Percentiles rank a stretch among this genome's conserved stretches.
Conservation (phyloP, 1,284 basidiomycete species). For the Apiotrichum montevideense region DNA sequence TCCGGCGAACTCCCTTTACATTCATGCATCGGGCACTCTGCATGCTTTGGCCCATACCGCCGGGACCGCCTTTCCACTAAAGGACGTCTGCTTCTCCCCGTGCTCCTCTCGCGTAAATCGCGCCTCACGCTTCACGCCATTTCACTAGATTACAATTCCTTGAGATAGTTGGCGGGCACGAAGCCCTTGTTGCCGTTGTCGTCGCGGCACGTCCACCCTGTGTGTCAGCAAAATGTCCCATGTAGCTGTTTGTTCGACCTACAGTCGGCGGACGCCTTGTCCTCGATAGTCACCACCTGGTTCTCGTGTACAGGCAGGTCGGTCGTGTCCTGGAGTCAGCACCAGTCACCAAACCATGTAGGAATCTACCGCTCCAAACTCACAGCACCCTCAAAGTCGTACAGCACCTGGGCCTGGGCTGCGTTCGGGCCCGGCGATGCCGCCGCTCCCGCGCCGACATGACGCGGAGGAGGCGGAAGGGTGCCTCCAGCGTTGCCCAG, state of each 20-base stretch:
- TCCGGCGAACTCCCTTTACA: too few relatives aligned
- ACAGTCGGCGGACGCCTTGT: constrained; percentile 42
- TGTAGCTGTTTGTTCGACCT: constrained; percentile 8
- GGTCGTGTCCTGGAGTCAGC: constrained; percentile 27
- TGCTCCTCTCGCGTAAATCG: too few relatives aligned
- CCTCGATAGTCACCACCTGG: constrained; percentile 39
- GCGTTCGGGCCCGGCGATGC: neutral
- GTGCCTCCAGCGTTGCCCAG: constrained; percentile 8
- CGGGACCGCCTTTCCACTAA: too few relatives aligned
- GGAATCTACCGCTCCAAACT: constrained; percentile 5
- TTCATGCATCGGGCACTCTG: too few relatives aligned
- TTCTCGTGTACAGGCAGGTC: constrained; percentile 34
- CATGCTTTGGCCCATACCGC: too few relatives aligned
- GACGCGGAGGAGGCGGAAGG: constrained; percentile 20
- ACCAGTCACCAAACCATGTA: too few relatives aligned
- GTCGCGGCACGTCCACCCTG: constrained; percentile 46
- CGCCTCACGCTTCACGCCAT: too few relatives aligned
- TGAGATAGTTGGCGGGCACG: constrained; percentile 40
- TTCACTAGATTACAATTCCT: constrained; percentile 21
- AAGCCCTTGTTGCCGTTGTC: constrained; percentile 35
- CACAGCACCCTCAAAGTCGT: constrained; percentile 37
- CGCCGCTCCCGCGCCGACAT: neutral
- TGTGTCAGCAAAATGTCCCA: neutral
- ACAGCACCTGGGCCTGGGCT: constrained; percentile 25
- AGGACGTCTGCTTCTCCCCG: too few relatives aligned